Conservation (phyloP, 176 grass and related monocot species). For the Bolboschoenus planiculmis region DNA sequence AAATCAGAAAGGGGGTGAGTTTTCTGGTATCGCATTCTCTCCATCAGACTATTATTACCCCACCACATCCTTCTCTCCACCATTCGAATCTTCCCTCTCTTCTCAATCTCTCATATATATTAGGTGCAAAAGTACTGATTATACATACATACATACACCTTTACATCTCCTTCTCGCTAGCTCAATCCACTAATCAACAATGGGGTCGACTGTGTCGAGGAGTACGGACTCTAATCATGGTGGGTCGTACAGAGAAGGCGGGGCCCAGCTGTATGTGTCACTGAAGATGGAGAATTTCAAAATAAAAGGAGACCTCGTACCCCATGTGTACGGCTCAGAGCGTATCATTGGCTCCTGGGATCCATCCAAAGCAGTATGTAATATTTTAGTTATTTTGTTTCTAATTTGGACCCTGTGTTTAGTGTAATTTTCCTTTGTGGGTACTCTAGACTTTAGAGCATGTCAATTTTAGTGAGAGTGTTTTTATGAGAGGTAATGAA, state of each 20-base stretch:
- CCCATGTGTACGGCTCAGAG: constrained; percentile 90
- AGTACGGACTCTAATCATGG: constrained; percentile 28
- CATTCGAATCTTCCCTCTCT: constrained; percentile 5
- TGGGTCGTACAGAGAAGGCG: constrained; percentile 63
- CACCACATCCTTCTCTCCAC: constrained; percentile 3
- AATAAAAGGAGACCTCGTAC: constrained; percentile 76
- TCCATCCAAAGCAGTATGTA: constrained; percentile 57
- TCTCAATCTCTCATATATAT: neutral
- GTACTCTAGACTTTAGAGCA: neutral
- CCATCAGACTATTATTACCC: neutral
- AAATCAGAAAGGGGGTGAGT: neutral
- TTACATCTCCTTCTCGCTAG: neutral
- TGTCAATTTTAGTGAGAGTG: neutral
- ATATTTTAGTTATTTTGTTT: neutral
- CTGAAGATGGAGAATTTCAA: constrained; percentile 93
- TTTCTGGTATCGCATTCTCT: neutral
- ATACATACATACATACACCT: no score
- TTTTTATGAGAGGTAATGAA: neutral
- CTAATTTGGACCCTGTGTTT: neutral
- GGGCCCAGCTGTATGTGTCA: constrained; percentile 88
- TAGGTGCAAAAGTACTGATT: neutral
- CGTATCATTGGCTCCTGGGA: constrained; percentile 94
- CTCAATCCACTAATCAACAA: neutral
- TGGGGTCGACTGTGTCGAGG: constrained; percentile 24
- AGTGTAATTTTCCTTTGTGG: neutral